Conservation (phyloP, 768 basidiomycete species). For the Strobilomyces echinocephalus region DNA sequence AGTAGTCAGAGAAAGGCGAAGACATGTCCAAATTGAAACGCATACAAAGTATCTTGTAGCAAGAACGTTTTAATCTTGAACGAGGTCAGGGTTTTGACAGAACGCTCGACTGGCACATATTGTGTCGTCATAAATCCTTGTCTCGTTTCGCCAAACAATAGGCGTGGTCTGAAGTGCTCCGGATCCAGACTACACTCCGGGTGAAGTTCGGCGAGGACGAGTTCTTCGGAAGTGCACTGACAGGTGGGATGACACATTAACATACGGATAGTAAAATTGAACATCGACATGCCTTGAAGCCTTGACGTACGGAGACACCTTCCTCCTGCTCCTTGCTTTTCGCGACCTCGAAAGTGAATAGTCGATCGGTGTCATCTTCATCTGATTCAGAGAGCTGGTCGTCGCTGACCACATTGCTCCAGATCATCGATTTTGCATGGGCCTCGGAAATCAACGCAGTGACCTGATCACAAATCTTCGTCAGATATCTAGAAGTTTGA, state of each 20-base stretch:
- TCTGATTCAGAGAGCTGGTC: slow-evolving; percentile 26
- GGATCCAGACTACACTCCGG: slow-evolving; percentile 20
- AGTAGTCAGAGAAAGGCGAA: neutral
- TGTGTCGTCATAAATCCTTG: slow-evolving; percentile 36
- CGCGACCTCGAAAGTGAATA: slow-evolving; percentile 53
- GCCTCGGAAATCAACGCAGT: slow-evolving; percentile 45
- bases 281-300: too few species aligned
- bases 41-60: slow-evolving; percentile 26
- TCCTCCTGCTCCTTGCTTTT: slow-evolving; percentile 59
- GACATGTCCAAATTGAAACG: neutral
- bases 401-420: slow-evolving; percentile 33
- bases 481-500: slow-evolving; percentile 44
- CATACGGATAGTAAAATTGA: too few species aligned
- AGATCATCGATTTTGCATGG: slow-evolving; percentile 42
- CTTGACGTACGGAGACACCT: slow-evolving; percentile 30
- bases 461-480: slow-evolving; percentile 54
- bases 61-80: slow-evolving; percentile 10
- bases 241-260: neutral
- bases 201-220: slow-evolving; percentile 13
- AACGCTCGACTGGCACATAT: slow-evolving; percentile 23
- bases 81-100: slow-evolving; percentile 2
- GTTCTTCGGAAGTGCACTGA: slow-evolving; percentile 19
- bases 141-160: slow-evolving; percentile 39
- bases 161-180: slow-evolving; percentile 24
- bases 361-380: slow-evolving; percentile 40